These are phyloP conservation scores for Cystobasidiaceae sp. DNA, from an alignment of 1,284 basidiomycete genomes.

Conservation along the genomic window DNA sequence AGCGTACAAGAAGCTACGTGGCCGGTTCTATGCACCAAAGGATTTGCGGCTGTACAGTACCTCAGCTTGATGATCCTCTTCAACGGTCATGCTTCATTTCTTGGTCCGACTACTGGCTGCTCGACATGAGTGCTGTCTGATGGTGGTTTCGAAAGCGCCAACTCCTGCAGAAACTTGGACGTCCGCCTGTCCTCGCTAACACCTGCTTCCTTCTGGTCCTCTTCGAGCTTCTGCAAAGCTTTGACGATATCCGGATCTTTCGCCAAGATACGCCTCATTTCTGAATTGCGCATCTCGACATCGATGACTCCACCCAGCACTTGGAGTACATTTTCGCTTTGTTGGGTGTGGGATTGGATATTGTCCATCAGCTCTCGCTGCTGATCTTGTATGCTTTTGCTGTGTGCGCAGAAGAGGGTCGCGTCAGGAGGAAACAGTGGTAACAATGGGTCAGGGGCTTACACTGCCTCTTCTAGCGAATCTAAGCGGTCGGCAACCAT, in stretches of 20 bases:
- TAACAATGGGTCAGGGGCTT: neutral
- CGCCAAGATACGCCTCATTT: conserved; percentile 21
- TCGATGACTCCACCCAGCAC: conserved; percentile 26
- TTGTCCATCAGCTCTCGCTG: conserved; percentile 5
- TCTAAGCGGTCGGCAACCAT: conserved; percentile 68
- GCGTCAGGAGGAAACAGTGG: neutral
- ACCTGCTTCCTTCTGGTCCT: conserved; percentile 5
- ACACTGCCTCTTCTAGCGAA: conserved; percentile 26
- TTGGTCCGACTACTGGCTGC: too few relatives aligned
- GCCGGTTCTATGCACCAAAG: too few relatives aligned
- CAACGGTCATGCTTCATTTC: too few relatives aligned
- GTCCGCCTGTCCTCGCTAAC: too few relatives aligned
- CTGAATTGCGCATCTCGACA: conserved; percentile 22
- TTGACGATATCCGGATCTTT: conserved; percentile 25
- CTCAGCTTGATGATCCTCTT: too few relatives aligned
- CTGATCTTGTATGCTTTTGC: conserved; percentile 11
- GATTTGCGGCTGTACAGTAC: too few relatives aligned
- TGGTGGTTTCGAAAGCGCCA: too few relatives aligned
- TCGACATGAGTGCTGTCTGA: too few relatives aligned
- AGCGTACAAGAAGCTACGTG: too few relatives aligned
- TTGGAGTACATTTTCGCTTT: conserved; percentile 1
- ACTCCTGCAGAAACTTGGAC: too few relatives aligned
- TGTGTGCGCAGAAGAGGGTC: neutral
- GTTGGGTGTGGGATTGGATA: neutral
- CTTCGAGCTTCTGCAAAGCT: conserved; percentile 21